Conservation (phyloP, 208 protist genomes). For the Leptomonas seymouri region DNA sequence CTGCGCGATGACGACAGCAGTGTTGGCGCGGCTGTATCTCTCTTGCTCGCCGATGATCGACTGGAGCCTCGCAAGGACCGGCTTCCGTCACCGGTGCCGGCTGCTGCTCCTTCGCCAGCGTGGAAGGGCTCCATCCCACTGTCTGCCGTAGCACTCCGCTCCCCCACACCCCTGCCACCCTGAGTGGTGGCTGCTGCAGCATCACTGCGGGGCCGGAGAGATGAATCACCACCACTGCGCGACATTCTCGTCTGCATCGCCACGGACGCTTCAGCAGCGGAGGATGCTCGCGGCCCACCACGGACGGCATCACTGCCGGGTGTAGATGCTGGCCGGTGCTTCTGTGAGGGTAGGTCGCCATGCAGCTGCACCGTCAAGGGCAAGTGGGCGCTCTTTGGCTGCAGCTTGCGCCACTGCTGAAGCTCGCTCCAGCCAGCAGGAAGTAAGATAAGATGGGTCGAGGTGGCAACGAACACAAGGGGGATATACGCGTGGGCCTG, state of each 20-base stretch:
- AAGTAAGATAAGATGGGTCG: constrained; percentile 30
- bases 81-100: neutral
- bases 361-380: constrained; percentile 32
- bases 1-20: neutral
- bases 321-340: neutral
- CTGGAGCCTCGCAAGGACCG: neutral
- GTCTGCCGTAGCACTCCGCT: neutral
- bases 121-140: neutral
- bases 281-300: neutral
- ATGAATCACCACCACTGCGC: neutral
- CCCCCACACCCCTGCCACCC: neutral
- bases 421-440: constrained; percentile 22
- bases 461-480: constrained; percentile 28
- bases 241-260: neutral
- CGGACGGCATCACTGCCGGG: neutral
- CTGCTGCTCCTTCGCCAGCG: neutral
- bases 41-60: neutral
- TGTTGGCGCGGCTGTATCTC: neutral
- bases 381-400: constrained; percentile 31
- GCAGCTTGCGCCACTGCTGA: constrained; percentile 31
- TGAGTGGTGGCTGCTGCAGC: neutral
- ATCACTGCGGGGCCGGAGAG: neutral
- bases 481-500: constrained; percentile 3
- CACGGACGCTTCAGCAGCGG: neutral
- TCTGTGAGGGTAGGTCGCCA: neutral